Evolutionary conservation across 2,329 filamentous ascomycete genomes (phyloP), one percentile per base, ranked within the genome.

Genomic region (Fusarium drepaniforme): DNA sequence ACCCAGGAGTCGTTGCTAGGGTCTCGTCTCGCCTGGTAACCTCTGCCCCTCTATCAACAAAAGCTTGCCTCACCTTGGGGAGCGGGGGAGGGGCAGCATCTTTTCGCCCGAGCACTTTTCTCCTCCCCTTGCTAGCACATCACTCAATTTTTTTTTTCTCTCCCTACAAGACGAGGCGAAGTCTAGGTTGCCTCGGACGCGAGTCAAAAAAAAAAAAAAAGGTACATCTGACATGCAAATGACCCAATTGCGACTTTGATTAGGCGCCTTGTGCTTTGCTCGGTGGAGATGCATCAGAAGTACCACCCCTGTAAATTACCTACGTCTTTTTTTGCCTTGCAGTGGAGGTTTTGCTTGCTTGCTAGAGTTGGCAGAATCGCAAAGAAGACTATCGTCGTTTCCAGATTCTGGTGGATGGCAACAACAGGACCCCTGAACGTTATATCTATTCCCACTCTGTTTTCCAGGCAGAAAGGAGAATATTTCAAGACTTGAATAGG

Each of bases 381-480:
- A 74, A 59, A 72, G 73, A 75, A 75, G 75, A 58, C 71, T 59
- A 63, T 76, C 73, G 74, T 76, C 61, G 64, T 64, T 76, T 76
- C 74, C 65, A 72, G 73, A 64, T 61, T 59, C 63, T 65, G 35
- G 53, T 61, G 51, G 53, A 57, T 44, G 64, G 68, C 25, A 49
- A 64, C 42, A 25, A 68, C 53, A 38, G 25, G 30, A 23, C 63
- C 60, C 72, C 64, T 46, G 42, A 56, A 15, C 13, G 28, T 23
- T 57, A 38, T 23, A 57, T 23, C 40, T 25, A 37, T 40, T 61
- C 23, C 33, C 33, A 64, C 23, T 53, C 49, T 30, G 49, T 53
- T 59, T 58, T 59, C 56, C 16, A 58, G 56, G 56, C 56, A 58
- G 56, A 13, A 16, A 11, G 16, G 28, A 18, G 49, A 6, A 13